Evolutionary conservation across 1,284 basidiomycete genomes (phyloP), one percentile per base, ranked within the genome.

Genomic region (Ceratorhiza oryzae-sativae): DNA sequence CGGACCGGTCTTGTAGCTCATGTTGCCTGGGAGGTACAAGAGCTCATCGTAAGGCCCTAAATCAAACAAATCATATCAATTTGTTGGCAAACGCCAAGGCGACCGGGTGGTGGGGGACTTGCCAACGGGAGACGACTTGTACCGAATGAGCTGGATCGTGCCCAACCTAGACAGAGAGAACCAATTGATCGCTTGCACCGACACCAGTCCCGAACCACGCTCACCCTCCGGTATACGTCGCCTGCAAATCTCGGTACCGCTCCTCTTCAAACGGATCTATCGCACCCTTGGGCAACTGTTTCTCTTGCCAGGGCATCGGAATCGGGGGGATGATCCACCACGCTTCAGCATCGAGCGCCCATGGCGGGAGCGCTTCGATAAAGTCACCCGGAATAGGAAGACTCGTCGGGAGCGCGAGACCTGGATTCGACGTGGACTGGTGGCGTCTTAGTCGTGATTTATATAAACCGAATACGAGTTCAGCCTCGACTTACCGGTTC

Each of bases 41-140:
- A 67, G 49, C 49, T 67, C 63, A n/a, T 67, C 63, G 49, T 67
- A 67, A n/a, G 63, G 63, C 6, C 63, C 63, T 67, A n/a, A 13
- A 4, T n/a, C 18, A 9, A 18, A 13, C 10, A 9, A 9, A 3
- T 6, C 6, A 4, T 39, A 36, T 34, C 18, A n/a, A 9, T 3
- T 18, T 18, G 18, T n/a, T n/a, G 8, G 13, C 34, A 25, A 48
- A 27, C 3, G n/a, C 13, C 6, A 39, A 39, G 13, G 13, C 6
- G 42, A 15, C 1, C 6, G 15, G 20, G 1, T 27, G 13, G 4
- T 10, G 2, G 18, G 48, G 5, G 9, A 45, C 63, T 53, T 25
- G 55, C 63, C 63, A 10, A 67, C 63, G 32, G 63, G 63, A 4
- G 63, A 55, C 5, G 48, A 23, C 15, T 55, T 48, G 20, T 67